Conservation (phyloP, 805 yeast genomes). For the Teunomyces panamensis region DNA sequence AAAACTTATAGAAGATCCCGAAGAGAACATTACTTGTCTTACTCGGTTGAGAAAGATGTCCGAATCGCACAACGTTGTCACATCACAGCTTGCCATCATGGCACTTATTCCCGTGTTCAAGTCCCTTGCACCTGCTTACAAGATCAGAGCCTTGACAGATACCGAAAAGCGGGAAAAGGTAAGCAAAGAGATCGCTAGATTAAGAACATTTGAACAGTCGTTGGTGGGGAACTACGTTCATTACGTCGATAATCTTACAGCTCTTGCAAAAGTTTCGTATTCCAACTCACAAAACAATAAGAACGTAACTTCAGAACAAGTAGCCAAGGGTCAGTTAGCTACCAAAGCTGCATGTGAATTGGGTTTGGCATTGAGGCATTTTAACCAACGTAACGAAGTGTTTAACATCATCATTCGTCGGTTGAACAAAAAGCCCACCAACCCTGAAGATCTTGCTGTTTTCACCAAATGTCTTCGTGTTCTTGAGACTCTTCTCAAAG, state of each 20-base stretch:
- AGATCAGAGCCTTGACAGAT: conserved; percentile 79
- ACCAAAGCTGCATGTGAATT: conserved; percentile 79
- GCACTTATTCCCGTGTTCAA: conserved; percentile 85
- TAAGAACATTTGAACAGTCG: conserved; percentile 78
- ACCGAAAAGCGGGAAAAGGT: conserved; percentile 79
- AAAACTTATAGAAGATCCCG: conserved; percentile 80
- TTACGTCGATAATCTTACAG: conserved; percentile 57
- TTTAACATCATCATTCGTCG: conserved; percentile 65
- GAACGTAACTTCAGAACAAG: conserved; percentile 28
- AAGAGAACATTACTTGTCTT: conserved; percentile 67
- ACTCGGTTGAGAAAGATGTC: conserved; percentile 71
- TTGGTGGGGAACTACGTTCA: conserved; percentile 66
- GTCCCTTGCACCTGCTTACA: conserved; percentile 82
- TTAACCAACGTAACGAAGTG: conserved; percentile 79
- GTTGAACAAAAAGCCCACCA: conserved; percentile 57
- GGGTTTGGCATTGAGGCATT: conserved; percentile 61
- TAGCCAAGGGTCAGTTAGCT: conserved; percentile 55
- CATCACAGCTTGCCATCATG: conserved; percentile 67
- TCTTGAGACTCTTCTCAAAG: conserved; percentile 66
- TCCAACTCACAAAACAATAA: conserved; percentile 36
- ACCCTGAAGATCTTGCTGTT: conserved; percentile 42
- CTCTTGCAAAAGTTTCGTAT: conserved; percentile 37
- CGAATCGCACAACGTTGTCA: conserved; percentile 60
- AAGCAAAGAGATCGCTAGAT: conserved; percentile 72
- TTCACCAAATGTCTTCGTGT: conserved; percentile 62